Percentiles rank a stretch among this genome's conserved stretches.
Conservation (phyloP, 441 rosid species). For the Populus tomentosa region DNA sequence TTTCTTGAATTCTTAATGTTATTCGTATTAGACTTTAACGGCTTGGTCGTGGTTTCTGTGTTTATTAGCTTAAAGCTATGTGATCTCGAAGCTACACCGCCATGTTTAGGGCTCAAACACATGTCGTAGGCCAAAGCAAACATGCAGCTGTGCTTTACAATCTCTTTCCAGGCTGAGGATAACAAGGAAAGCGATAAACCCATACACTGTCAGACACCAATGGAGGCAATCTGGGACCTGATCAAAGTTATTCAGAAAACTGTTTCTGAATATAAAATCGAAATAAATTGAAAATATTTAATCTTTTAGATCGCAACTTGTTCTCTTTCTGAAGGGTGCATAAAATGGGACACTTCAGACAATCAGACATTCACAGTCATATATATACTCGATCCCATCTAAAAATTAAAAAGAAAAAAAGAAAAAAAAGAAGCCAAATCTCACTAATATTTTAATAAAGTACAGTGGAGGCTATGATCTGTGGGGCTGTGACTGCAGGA, state of each 20-base stretch:
- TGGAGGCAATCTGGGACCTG: conserved; percentile 7
- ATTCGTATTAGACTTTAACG: conserved; percentile 13
- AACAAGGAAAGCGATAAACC: conserved; percentile 40
- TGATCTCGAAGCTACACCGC: conserved; percentile 20
- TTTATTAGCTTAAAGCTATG: conserved; percentile 35
- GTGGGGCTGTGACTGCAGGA: no score
- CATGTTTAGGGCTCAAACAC: conserved; percentile 14
- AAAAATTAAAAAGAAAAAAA: no score
- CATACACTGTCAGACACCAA: conserved; percentile 19
- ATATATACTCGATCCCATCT: no score
- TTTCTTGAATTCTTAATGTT: conserved; percentile 37
- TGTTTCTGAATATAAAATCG: neutral
- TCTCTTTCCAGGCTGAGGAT: conserved; percentile 34
- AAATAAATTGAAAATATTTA: neutral
- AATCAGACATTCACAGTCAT: no score
- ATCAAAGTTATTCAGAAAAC: conserved; percentile 1
- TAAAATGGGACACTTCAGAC: no score
- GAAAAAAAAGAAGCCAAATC: no score
- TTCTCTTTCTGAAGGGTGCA: no score
- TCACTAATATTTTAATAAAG: no score
- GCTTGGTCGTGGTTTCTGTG: conserved; percentile 29
- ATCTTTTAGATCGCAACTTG: no score
- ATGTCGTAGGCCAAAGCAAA: conserved; percentile 19
- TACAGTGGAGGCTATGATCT: no score
- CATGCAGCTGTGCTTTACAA: conserved; percentile 18